Evolutionary conservation across 331 rosid species (phyloP).

Genomic region (Quercus phellos): DNA sequence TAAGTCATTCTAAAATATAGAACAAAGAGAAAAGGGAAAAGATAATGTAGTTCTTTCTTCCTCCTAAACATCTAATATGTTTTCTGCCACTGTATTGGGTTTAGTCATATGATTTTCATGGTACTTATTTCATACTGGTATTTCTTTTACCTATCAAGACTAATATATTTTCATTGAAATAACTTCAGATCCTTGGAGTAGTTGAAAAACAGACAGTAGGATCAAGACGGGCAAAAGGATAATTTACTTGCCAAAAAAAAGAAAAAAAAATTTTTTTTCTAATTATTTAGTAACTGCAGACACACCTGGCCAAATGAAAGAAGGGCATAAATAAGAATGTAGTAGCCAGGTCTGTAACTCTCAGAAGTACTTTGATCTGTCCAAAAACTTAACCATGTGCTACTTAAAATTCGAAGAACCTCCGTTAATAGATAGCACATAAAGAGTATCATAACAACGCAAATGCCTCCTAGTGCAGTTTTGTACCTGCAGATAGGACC

Average conservation of each 20-base stretch:
- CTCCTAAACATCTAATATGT: neutral
- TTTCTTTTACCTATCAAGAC: neutral
- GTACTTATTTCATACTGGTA: neutral
- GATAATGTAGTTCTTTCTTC: neutral
- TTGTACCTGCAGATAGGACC: conserved; percentile 49
- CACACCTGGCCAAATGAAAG: conserved; percentile 79
- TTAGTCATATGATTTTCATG: neutral
- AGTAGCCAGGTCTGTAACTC: conserved; percentile 53
- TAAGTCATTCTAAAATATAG: neutral
- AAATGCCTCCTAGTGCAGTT: conserved; percentile 75
- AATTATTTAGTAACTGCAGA: conserved; percentile 4
- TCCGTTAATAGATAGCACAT: conserved; percentile 59
- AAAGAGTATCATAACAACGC: conserved; percentile 66
- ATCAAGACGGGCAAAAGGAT: neutral
- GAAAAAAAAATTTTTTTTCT: neutral
- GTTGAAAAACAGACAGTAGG: neutral
- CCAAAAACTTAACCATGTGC: conserved; percentile 89
- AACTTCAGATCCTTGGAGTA: neutral
- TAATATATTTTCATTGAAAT: neutral
- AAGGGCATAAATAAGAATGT: conserved; percentile 61
- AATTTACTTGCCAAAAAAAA: neutral
- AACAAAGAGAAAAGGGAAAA: neutral
- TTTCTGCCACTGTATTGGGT: neutral
- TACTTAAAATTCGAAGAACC: conserved; percentile 72
- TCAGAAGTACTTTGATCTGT: conserved; percentile 51